These are phyloP conservation scores for Darksidea phi DNA, from an alignment of 495 filamentous ascomycete genomes.

Conservation along the genomic window DNA sequence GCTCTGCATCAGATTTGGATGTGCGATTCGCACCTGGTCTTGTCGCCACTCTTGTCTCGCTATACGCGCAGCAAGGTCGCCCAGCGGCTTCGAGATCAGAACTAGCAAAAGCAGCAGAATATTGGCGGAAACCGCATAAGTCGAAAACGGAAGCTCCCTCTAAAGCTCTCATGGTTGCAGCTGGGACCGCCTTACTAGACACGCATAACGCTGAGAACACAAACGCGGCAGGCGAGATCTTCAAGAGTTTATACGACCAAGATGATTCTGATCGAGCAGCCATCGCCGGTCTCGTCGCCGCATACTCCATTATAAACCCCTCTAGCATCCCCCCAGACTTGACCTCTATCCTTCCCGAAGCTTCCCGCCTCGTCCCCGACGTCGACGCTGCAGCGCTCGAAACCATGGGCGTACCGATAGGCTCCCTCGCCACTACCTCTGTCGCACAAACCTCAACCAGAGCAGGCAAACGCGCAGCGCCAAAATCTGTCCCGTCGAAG, in stretches of 20 bases:
- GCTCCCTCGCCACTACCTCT: constrained; percentile 47
- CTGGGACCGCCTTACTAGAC: constrained; percentile 73
- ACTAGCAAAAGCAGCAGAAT: constrained; percentile 74
- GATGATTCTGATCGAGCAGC: constrained; percentile 64
- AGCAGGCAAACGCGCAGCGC: constrained; percentile 51
- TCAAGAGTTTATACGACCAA: constrained; percentile 62
- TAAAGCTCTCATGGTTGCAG: constrained; percentile 68
- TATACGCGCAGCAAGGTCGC: constrained; percentile 80
- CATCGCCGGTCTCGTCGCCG: constrained; percentile 78
- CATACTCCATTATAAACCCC: constrained; percentile 68
- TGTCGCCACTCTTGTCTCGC: constrained; percentile 73
- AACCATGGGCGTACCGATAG: constrained; percentile 68
- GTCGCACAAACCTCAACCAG: constrained; percentile 49
- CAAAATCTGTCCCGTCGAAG: constrained; percentile 47
- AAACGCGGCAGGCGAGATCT: constrained; percentile 67
- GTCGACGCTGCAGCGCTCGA: constrained; percentile 71
- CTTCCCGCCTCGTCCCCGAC: constrained; percentile 62
- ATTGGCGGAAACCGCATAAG: constrained; percentile 60
- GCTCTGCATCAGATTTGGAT: constrained; percentile 58
- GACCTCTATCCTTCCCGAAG: constrained; percentile 61
- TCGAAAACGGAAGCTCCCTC: constrained; percentile 43
- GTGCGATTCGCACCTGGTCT: constrained; percentile 84
- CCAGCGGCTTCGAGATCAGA: constrained; percentile 66
- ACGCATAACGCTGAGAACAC: constrained; percentile 68
- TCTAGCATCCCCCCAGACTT: constrained; percentile 57